phyloP scores from a whole-genome alignment of 129 eudicot species.

The Calendula officinalis region DNA sequence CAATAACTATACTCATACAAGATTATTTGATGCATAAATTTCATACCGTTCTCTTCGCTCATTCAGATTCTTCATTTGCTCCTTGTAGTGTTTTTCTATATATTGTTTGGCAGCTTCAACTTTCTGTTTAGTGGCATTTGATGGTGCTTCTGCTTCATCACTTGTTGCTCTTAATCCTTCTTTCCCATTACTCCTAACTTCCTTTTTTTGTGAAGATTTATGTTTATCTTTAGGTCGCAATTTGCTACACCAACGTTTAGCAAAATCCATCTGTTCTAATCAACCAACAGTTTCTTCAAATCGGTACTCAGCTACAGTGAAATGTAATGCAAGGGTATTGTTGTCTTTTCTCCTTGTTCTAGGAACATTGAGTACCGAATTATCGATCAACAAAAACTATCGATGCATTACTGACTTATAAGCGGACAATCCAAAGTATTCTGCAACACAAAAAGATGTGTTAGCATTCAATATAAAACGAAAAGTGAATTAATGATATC shows the following conservation, averaged over 20 bases:
- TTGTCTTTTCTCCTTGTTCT: conserved; percentile 19
- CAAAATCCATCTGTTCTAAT: conserved; percentile 54
- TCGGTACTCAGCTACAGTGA: conserved; percentile 22
- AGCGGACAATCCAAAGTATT: conserved; percentile 3
- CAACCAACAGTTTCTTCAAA: conserved; percentile 22
- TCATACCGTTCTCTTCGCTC: conserved; percentile 92
- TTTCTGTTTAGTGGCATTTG: conserved; percentile 90
- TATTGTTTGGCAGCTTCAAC: conserved; percentile 98
- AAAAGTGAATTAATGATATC: no score
- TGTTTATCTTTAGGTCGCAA: conserved; percentile 60
- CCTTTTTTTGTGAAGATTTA: conserved; percentile 64
- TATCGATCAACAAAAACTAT: conserved; percentile 3
- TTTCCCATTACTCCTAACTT: conserved; percentile 51
- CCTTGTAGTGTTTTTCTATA: conserved; percentile 95
- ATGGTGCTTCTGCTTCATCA: conserved; percentile 65
- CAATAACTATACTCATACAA: neutral
- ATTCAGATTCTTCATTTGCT: conserved; percentile 94
- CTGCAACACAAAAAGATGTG: conserved; percentile 23
- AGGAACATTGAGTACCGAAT: conserved; percentile 11
- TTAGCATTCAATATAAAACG: conserved; percentile 4
- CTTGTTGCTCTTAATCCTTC: conserved; percentile 56
- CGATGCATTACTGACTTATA: no score
- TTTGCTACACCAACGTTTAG: conserved; percentile 58
- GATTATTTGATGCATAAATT: conserved; percentile 12
- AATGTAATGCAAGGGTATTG: neutral